Evolutionary conservation across 2,329 filamentous ascomycete genomes (phyloP).

Genomic region (Microcyclospora tardicrescens): DNA sequence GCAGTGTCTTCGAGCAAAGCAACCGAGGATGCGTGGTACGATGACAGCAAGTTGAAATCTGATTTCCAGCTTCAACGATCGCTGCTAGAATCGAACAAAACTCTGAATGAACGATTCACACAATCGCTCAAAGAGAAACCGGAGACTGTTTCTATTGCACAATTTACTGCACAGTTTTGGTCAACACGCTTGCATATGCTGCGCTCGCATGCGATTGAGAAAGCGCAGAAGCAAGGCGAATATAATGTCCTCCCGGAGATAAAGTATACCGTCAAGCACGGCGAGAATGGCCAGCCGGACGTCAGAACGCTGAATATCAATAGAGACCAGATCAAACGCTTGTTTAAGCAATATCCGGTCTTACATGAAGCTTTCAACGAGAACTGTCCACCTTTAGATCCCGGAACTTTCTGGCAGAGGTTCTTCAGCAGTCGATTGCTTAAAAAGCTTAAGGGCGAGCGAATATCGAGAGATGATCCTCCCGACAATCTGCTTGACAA

Average conservation of each 20-base stretch:
- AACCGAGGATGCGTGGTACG: conserved; percentile 54
- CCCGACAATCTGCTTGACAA: conserved; percentile 72
- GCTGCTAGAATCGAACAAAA: conserved; percentile 63
- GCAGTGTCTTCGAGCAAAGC: conserved; percentile 40
- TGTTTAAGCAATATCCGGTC: conserved; percentile 84
- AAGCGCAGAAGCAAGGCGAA: conserved; percentile 69
- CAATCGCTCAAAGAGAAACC: conserved; percentile 75
- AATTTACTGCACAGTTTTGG: conserved; percentile 93
- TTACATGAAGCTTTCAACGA: conserved; percentile 87
- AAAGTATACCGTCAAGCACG: conserved; percentile 36
- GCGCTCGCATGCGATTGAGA: conserved; percentile 81
- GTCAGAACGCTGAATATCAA: conserved; percentile 71
- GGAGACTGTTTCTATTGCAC: conserved; percentile 62
- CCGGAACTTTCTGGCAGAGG: conserved; percentile 78
- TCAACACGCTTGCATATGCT: conserved; percentile 73
- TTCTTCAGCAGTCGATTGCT: conserved; percentile 88
- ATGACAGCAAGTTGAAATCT: conserved; percentile 62
- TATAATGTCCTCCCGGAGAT: conserved; percentile 91
- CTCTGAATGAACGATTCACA: conserved; percentile 71
- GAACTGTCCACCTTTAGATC: conserved; percentile 55
- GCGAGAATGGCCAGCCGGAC: conserved; percentile 47
- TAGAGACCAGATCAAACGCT: conserved; percentile 82
- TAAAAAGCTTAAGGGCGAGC: conserved; percentile 84
- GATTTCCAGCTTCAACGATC: conserved; percentile 80
- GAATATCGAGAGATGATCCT: conserved; percentile 63